Evolutionary conservation across 495 filamentous ascomycete species (phyloP).

Genomic region (Xylaria flabelliformis): DNA sequence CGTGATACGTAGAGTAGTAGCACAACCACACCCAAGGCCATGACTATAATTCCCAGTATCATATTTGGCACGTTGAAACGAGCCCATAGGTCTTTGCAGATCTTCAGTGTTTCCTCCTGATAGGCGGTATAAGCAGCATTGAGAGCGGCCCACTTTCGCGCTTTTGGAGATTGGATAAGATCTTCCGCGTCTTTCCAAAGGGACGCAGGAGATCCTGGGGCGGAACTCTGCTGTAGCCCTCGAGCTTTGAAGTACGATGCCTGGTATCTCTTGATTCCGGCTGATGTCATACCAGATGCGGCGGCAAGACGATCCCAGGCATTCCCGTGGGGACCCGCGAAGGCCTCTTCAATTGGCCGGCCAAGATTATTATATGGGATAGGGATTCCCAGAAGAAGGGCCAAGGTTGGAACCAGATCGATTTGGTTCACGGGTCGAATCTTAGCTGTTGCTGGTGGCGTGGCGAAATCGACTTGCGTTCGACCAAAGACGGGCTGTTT

Average conservation of each 20-base stretch:
- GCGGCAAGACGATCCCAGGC: constrained; percentile 76
- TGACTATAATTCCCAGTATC: constrained; percentile 74
- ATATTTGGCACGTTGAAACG: constrained; percentile 87
- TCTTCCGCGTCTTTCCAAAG: constrained; percentile 62
- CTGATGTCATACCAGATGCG: constrained; percentile 77
- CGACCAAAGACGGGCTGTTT: constrained; percentile 82
- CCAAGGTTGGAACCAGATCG: constrained; percentile 90
- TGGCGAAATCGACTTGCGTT: constrained; percentile 62
- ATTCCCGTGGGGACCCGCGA: constrained; percentile 69
- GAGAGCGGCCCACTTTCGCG: constrained; percentile 44
- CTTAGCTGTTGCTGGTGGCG: constrained; percentile 76
- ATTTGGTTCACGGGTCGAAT: constrained; percentile 90
- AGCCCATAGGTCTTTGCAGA: constrained; percentile 90
- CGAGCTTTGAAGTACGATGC: constrained; percentile 61
- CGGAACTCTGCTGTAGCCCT: constrained; percentile 65
- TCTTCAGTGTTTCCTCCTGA: constrained; percentile 75
- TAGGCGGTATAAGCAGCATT: constrained; percentile 73
- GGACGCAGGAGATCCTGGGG: constrained; percentile 58
- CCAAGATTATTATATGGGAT: constrained; percentile 99
- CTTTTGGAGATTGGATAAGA: constrained; percentile 39
- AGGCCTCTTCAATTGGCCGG: constrained; percentile 91
- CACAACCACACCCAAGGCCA: constrained; percentile 68
- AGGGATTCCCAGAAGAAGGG: constrained; percentile 85
- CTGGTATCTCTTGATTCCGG: constrained; percentile 91
- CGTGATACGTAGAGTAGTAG: constrained; percentile 73